Evolutionary conservation across 108 stramenopile genomes (phyloP), one percentile per base, ranked within the genome.

Genomic region (Cyclotella baltica): DNA sequence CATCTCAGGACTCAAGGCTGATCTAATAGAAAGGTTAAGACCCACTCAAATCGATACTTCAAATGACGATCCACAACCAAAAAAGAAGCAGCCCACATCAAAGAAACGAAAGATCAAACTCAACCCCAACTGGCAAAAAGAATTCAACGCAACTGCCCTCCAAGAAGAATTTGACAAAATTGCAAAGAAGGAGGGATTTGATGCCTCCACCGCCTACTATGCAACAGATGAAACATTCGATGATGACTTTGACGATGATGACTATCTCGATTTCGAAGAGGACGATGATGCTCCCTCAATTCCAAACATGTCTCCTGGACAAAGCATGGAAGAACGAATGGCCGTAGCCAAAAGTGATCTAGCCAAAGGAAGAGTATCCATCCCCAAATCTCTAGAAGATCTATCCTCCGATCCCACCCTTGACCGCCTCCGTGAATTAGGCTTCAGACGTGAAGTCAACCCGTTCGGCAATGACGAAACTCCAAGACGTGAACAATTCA

Each of bases 101-200:
- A 52, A 9, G 18, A 83, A 83, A 59, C 69, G 33, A 33, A 85
- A 85, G 62, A 68, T 83, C 38, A 67, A 51, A 19, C 65, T 85
- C 81, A 85, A 85, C 56, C 85, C 85, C 36, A 85, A 85, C 55
- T 83, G 81, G 85, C 51, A 69, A 18, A 78, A 58, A 9, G 85
- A 82, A 56, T 77, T 86, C 53, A 75, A 86, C 51, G 67, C 52
- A 16, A 69, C 76, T 31, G 86, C 83, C 13, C 48, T 86, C 18
- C 43, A 88, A 18, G 81, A 77, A 22, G 92, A 90, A n/a, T 96
- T 96, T 81, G 92, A 92, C 58, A 90, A 90, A 19, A 68, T 96
- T 56, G 92, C 95, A n/a, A 80, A 82, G 50, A 91, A 91, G 62
- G 95, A 96, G 33, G 95, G 95, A 19, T 96, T 96, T 62, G 90